Evolutionary conservation across 768 basidiomycete genomes (phyloP), one percentile per base, ranked within the genome.

Genomic region (Holtermannia corniformis): DNA sequence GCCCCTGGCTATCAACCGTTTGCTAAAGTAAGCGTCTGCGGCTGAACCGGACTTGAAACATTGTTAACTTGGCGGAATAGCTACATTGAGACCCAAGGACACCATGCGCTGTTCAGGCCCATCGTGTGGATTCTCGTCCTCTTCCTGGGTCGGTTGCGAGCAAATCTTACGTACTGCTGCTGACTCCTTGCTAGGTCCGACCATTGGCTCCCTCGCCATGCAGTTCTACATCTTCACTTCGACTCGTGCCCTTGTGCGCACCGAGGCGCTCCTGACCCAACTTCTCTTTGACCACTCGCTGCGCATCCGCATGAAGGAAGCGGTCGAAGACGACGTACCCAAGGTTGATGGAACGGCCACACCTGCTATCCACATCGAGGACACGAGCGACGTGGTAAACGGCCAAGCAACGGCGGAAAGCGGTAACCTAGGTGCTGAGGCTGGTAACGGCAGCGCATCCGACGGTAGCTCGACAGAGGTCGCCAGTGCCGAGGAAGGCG

Each of bases 271-370:
- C 57, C 56, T 80, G 58, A 79, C 78, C 23, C 78, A 79, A 60
- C 74, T 90, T 5, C 82, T 91, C 65, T 92, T 91, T 73, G 86
- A 86, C 41, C 87, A 89, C 62, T 85, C 88, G 16, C 76, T 88
- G 4, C 77, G 82, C 25, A 80, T 86, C 41, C 77, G 84, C 26
- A 75, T 83, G 71, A 80, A 80, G 19, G 79, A 78, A 37, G 45
- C 61, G 41, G 58, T 59, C 5, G 64, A 63, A 10, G 66, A 64
- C 16, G 59, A 61, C n/a, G 54, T 52, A 45, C 54, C 51, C 51
- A 47, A 52, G 22, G 54, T 54, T n/a, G 46, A 51, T 40, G 53
- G 45, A 19, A 47, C 50, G 19, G 41, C 16, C n/a, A 12, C 24
- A 25, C 52, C 67, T 10, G 57, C 55, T 7, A 65, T 60, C 42